Evolutionary conservation across 2,329 filamentous ascomycete genomes (phyloP), one percentile per base, ranked within the genome.

Genomic region (Cordyceps javanica): DNA sequence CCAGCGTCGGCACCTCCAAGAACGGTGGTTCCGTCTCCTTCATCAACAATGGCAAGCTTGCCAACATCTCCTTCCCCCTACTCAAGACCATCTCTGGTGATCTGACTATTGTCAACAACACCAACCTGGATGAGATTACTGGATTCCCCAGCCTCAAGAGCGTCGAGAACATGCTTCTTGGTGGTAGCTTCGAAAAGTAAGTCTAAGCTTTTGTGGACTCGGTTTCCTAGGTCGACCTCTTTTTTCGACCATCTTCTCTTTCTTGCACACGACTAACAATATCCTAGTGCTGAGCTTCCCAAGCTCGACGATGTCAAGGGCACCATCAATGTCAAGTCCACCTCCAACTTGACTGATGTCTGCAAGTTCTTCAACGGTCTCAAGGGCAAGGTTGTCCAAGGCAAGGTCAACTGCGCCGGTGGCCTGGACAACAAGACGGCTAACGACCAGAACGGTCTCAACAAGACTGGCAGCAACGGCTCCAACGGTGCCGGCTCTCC

Each of bases 71-170:
- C 60, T 82, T 96, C 74, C 86, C 88, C 49, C 48, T 69, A 23
- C 80, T 97, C 46, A 80, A 78, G 63, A 81, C 75, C 56, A 82
- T 96, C 67, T 84, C 82, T 64, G 92, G 90, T 76, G 90, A 88
- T 71, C 83, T 96, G 71, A 85, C 88, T 65, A 84, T 99, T 69
- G 87, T 89, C 75, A 96, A 96, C 84, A 97, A 97, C 86, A 90
- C 90, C 60, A 77, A 79, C 57, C 82, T 97, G 34, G 65, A 74
- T 58, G 70, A 76, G 60, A 79, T 97, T 58, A 73, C 82, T 62
- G 84, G 83, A 34, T 89, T 97, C 75, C 80, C 82, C 61, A 70
- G 78, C 62, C 82, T 99, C 28, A 69, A 82, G 69, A 82, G 77
- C 57, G 83, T 97, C 59, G 82, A 79, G 62, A 93, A 92, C 76